These are phyloP conservation scores for Calonectria hongkongensis DNA, from an alignment of 2,329 filamentous ascomycete genomes.

Conservation along the genomic window DNA sequence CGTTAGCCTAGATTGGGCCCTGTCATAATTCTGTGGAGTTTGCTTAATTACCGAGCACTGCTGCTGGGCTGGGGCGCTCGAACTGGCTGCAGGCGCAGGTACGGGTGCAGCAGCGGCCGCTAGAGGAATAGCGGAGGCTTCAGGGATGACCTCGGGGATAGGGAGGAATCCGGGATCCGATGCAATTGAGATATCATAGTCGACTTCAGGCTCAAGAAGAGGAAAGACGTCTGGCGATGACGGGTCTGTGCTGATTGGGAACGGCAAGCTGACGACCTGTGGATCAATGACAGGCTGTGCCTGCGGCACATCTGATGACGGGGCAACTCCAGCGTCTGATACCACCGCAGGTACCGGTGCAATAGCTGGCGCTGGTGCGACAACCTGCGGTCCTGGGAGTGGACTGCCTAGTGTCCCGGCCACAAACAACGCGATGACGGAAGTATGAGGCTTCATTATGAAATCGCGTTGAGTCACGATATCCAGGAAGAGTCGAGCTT, in stretches of 20 bases:
- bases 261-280: background rate
- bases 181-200: background rate
- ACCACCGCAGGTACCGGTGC: background rate
- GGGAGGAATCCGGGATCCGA: background rate
- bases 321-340: too few relatives aligned
- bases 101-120: too few relatives aligned
- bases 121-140: background rate
- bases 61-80: background rate
- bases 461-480: too few relatives aligned
- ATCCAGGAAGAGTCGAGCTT: too few relatives aligned
- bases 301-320: background rate
- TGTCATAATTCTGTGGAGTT: background rate
- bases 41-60: background rate
- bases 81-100: background rate
- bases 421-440: background rate
- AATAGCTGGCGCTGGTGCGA: background rate
- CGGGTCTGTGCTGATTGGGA: background rate
- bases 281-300: background rate
- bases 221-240: background rate
- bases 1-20: background rate
- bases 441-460: background rate
- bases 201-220: background rate
- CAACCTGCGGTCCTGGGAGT: background rate
- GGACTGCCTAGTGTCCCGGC: background rate
- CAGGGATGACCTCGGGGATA: background rate